Conservation (phyloP, 805 yeast species). For the Suhomyces kilbournensis region DNA sequence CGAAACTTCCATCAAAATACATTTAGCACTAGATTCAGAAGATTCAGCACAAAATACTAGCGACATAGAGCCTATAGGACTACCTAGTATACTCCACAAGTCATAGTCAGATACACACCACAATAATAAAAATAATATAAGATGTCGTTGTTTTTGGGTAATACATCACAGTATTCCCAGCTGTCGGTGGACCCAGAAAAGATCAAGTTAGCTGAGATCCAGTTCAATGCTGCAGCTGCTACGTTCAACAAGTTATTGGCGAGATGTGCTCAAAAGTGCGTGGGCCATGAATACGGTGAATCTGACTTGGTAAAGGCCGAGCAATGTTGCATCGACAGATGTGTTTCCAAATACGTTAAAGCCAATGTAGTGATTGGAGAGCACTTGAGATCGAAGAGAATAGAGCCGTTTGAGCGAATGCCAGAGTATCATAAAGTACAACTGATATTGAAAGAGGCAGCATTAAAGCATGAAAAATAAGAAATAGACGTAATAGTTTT, state of each 20-base stretch:
- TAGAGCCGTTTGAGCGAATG: conserved; percentile 44
- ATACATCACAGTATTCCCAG: conserved; percentile 36
- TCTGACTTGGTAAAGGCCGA: conserved; percentile 85
- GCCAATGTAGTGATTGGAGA: conserved; percentile 65
- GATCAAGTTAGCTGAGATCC: conserved; percentile 62
- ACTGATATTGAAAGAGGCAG: conserved; percentile 2
- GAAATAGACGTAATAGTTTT: background rate
- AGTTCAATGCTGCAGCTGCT: conserved; percentile 57
- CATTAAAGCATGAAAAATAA: background rate
- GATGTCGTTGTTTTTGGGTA: conserved; percentile 66
- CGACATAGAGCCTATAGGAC: background rate
- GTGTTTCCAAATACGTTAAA: conserved; percentile 78
- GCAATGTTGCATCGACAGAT: conserved; percentile 74
- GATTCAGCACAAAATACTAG: background rate
- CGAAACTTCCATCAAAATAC: background rate
- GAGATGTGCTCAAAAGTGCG: conserved; percentile 72
- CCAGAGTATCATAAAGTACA: conserved; percentile 29
- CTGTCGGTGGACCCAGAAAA: conserved; percentile 59
- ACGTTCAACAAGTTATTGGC: conserved; percentile 47
- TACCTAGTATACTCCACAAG: background rate
- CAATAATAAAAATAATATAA: background rate
- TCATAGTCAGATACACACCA: background rate
- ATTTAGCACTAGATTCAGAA: background rate
- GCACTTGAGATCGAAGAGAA: conserved; percentile 39
- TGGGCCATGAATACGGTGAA: conserved; percentile 83